Conservation (phyloP, 305 asterid genomes). For the Fraxinus nigra region DNA sequence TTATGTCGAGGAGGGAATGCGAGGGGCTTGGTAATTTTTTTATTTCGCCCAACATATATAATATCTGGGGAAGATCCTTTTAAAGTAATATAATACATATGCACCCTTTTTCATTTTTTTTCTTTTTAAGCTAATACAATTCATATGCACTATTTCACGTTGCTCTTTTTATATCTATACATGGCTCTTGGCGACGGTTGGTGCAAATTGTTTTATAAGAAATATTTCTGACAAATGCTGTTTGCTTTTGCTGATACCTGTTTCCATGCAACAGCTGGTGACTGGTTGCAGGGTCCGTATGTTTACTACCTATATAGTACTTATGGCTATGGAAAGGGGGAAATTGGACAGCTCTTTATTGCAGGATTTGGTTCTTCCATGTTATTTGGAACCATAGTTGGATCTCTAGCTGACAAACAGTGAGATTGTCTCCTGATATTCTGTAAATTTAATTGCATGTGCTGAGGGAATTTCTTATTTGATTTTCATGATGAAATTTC, state of each 20-base stretch:
- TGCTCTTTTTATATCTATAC: not conserved
- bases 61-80: no score
- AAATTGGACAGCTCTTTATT: conserved; percentile 93
- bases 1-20: not conserved
- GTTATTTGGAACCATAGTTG: conserved; percentile 97
- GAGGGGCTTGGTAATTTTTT: not conserved
- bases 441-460: not conserved
- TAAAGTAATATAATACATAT: no score
- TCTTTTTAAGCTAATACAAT: not conserved
- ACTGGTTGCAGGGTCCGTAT: conserved; percentile 98
- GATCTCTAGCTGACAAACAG: conserved; percentile 97
- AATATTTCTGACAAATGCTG: conserved; percentile 16
- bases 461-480: conserved; percentile 16
- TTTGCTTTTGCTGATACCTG: conserved; percentile 32
- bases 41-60: no score
- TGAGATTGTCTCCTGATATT: conserved; percentile 37
- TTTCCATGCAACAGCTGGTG: conserved; percentile 73
- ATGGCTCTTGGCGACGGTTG: conserved; percentile 7
- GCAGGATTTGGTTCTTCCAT: conserved; percentile 99
- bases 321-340: conserved; percentile 90
- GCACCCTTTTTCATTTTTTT: no score
- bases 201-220: not conserved
- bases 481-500: not conserved
- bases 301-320: conserved; percentile 93
- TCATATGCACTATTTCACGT: not conserved